Evolutionary conservation across 768 basidiomycete genomes (phyloP), one percentile per base, ranked within the genome.

Genomic region (Russula brevipes): DNA sequence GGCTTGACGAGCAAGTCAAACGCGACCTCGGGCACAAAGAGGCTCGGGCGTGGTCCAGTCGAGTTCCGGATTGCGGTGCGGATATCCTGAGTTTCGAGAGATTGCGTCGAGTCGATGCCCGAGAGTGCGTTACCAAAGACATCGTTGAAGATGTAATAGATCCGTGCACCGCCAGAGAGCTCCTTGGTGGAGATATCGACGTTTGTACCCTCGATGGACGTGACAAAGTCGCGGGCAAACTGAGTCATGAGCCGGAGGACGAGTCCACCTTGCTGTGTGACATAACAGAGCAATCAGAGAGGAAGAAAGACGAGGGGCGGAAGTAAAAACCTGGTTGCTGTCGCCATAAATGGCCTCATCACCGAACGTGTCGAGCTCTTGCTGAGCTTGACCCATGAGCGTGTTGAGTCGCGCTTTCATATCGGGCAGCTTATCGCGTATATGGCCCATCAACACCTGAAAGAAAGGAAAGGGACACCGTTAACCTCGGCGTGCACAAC

Each of bases 111-210:
- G 71, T 98, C 90, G 70, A 99, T 92, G 6, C 84, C 88, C 59
- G 85, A 83, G 7, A 99, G 84, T 1, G 96, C 97, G 56, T 89
- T 82, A 1, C 97, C 97, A 71, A 98, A 99, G 57, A 98, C 85
- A 70, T 98, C 97, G 73, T 98, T 94, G 83, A 99, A 99, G 73
- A 99, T 98, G 78, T 98, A 98, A 76, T 98, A 98, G 76, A 99
- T 94, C 58, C 97, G 85, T 30, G 97, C 97, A 51, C 97, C 97
- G 46, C 97, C 97, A 6, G 91, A 98, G 16, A 99, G 85, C 73
- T 99, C 97, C 73, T 99, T 99, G 0, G 97, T 99, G 1, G 94
- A 96, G 70, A 98, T 90, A 65, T 97, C 92, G 44, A 96, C 83
- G 60, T 93, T 93, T 14, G 94, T 98, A 59, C 97, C 97, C 69